Evolutionary conservation across 73 alveolate species (phyloP), one percentile per base, ranked within the genome.

Genomic region (Paramecium sonneborni): DNA sequence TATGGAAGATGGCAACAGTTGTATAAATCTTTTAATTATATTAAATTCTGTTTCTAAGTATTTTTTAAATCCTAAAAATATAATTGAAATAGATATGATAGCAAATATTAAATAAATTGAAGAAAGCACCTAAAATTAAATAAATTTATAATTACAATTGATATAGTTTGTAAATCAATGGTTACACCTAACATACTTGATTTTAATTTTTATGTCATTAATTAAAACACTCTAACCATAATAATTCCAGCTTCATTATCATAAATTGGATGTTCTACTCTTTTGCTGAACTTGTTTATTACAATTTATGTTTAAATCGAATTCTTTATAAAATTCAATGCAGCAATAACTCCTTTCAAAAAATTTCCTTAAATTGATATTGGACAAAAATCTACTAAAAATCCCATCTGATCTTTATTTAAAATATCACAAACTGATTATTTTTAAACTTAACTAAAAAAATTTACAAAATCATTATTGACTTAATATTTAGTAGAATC

Each of bases 161-260:
- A 72, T 12, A 72, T 8, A 72, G 55, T 21, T 72, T 34, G 18
- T 10, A 21, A 72, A 3, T 30, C 55, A 28, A 5, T 21, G 9
- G 90, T 79, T 0, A 41, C 41, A 20, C 43, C 55, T n/a, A 79
- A 20, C 69, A 79, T 79, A 21, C 72, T 62, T 39, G 21, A 5
- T 46, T 79, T 72, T 6, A 72, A 35, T 35, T 35, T 34, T 37
- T 34, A 11, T 12, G 58, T 72, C 86, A 72, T 72, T 30, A 28
- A 9, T 37, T 43, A 79, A 34, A 44, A 38, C 41, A 34, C 74
- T 79, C 72, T 79, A 30, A 46, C 32, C 55, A 79, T 34, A 1
- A 79, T 44, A 7, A 43, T 21, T 0, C 90, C 90, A 39, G 74
- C 90, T 12, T 79, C 90, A 43, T 24, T 39, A 12, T 79, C 90